phyloP scores from a whole-genome alignment of 768 basidiomycete genomes.

The Suillus subaureus region DNA sequence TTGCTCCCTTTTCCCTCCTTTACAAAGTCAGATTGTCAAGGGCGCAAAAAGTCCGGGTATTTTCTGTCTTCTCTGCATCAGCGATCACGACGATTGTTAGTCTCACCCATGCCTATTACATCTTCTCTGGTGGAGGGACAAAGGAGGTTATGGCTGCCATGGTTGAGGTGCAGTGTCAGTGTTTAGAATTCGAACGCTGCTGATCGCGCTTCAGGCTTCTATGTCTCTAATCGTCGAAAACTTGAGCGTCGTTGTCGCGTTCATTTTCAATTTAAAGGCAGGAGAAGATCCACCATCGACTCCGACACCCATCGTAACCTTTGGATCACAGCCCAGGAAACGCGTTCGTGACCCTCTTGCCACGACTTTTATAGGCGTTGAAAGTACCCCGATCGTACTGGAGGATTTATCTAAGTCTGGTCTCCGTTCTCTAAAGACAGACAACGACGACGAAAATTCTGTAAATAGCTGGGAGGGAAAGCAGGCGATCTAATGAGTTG shows the following conservation, averaged over 20 bases:
- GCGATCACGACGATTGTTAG: conserved; percentile 49
- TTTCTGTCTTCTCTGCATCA: conserved; percentile 54
- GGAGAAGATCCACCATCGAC: background rate
- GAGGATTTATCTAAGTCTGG: background rate
- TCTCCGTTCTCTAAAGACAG: background rate
- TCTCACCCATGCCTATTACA: conserved; percentile 43
- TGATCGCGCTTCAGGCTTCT: background rate
- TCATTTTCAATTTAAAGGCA: background rate
- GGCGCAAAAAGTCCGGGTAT: conserved; percentile 41
- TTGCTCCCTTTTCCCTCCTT: conserved; percentile 48
- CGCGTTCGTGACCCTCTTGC: background rate
- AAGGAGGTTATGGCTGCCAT: background rate
- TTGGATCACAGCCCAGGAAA: background rate
- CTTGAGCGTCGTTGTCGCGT: background rate
- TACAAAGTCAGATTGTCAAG: conserved; percentile 42
- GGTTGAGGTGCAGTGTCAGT: background rate
- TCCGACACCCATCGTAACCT: background rate
- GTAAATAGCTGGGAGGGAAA: background rate
- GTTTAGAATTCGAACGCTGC: background rate
- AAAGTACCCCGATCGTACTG: background rate
- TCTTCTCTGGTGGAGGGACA: conserved; percentile 12
- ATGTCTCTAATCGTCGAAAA: background rate
- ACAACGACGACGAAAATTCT: background rate
- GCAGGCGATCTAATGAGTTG: background rate
- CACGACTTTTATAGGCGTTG: background rate